Conservation (phyloP, 345 rosid species). For the Boechera retrofracta region DNA sequence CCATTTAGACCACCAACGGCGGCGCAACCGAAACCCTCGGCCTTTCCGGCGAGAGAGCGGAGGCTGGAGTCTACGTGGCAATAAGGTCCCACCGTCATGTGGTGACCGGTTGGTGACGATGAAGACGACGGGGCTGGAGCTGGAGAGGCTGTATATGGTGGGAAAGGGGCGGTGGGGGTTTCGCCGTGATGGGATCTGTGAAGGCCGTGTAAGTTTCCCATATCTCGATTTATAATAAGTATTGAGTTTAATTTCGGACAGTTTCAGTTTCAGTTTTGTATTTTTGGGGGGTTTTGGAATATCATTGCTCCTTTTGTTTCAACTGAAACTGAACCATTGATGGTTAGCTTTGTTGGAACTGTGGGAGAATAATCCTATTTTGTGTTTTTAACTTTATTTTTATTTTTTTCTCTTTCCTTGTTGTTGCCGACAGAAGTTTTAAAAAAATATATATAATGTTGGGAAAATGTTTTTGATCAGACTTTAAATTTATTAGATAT, state of each 20-base stretch:
- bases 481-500: constrained; percentile 19
- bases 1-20: constrained; percentile 90
- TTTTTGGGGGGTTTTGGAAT: not conserved
- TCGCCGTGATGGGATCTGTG: constrained; percentile 48
- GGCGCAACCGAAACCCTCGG: constrained; percentile 85
- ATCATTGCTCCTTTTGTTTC: constrained; percentile 40
- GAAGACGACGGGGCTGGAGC: constrained; percentile 33
- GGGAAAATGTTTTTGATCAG: not conserved
- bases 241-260: constrained; percentile 32
- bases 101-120: not conserved
- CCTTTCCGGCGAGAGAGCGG: constrained; percentile 82
- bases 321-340: constrained; percentile 29
- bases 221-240: constrained; percentile 19
- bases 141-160: constrained; percentile 9
- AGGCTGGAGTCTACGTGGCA: constrained; percentile 67
- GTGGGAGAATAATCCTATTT: constrained; percentile 13
- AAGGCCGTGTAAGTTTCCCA: constrained; percentile 59
- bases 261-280: constrained; percentile 41
- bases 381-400: not conserved
- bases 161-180: constrained; percentile 2
- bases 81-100: constrained; percentile 58
- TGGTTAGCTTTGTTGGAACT: constrained; percentile 35
- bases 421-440: constrained; percentile 34
- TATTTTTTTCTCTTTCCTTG: not conserved
- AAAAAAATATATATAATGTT: not conserved